Conservation (phyloP, 345 rosid species). For the Bruguiera gymnorhiza region DNA sequence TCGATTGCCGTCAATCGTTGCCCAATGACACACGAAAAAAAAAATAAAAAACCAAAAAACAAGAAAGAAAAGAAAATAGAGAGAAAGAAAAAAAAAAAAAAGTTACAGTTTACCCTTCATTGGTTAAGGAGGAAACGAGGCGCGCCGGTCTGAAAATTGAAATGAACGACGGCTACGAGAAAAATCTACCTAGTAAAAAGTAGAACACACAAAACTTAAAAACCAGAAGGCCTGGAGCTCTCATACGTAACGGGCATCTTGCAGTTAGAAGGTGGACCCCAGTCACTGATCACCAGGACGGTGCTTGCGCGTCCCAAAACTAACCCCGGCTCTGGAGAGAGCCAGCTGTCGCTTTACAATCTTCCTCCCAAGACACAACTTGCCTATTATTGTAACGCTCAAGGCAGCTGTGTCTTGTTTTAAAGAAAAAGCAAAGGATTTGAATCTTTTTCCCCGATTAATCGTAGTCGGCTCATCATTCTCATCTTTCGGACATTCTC, state of each 20-base stretch:
- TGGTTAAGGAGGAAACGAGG: too few relatives aligned
- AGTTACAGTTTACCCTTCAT: too few relatives aligned
- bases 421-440: too few relatives aligned
- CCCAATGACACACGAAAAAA: not conserved
- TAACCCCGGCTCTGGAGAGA: conserved; percentile 11
- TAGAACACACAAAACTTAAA: not conserved
- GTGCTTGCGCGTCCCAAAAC: conserved; percentile 45
- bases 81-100: too few relatives aligned
- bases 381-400: not conserved
- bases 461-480: not conserved
- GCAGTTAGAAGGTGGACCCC: conserved; percentile 50
- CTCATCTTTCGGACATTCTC: not conserved
- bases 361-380: not conserved
- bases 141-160: not conserved
- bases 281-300: conserved; percentile 50
- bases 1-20: conserved; percentile 11
- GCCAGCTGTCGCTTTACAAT: conserved; percentile 37
- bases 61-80: too few relatives aligned
- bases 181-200: not conserved
- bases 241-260: conserved; percentile 22
- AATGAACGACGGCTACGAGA: not conserved
- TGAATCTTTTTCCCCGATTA: too few relatives aligned
- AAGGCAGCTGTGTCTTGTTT: too few relatives aligned
- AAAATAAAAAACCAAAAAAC: too few relatives aligned
- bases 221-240: conserved; percentile 18